Base-by-base conservation (phyloP, 805 yeast genomes). In the Wickerhamiella domercqiae region DNA sequence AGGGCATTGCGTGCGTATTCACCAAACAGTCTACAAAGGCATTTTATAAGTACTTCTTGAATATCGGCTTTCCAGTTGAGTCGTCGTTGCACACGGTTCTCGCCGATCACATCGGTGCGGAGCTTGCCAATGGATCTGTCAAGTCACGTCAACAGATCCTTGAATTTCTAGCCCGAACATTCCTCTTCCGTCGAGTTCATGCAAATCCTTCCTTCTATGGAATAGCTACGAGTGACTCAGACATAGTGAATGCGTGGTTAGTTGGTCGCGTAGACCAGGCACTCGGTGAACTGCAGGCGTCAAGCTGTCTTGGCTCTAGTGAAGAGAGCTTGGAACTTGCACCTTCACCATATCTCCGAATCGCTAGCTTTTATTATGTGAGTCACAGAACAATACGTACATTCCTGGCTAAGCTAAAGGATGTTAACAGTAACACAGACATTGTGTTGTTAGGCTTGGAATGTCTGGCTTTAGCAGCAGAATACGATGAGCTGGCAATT, bases 361-460 rank as follows among this genome's bases (percentile, higher is more conserved):
- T 90, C 29, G 70, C 94, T 1, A 83, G 96, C 2, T 90, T 79
- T 59, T 90, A 90, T 58, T 90, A 90, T 61, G 66, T 90, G 49
- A 83, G 95, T 1, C 97, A 90, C 57, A 73, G 73, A 55, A 86
- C 97, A 0, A 71, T 90, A 44, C 66, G 95, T 41, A 71, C 68
- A 39, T 62, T 87, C 37, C 59, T 82, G 40, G 61, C 60, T 13
- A 32, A 39, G 4, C 35, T 49, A 4, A 60, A 84, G 53, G 71
- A 73, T 37, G 70, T 86, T 63, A n/a, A n/a, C n/a, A n/a, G n/a
- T n/a, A n/a, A n/a, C n/a, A n/a, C n/a, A n/a, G n/a, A n/a, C n/a
- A n/a, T n/a, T n/a, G n/a, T n/a, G n/a, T n/a, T n/a, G n/a, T n/a
- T n/a, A n/a, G n/a, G n/a, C n/a, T 53, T 90, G 58, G 59, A 62